A percentile compares a stretch with the other conserved stretches of the same genome.
These are phyloP conservation scores for Elongisporangium undulatum DNA, from an alignment of 352 stramenopile genomes.

Conservation along the genomic window DNA sequence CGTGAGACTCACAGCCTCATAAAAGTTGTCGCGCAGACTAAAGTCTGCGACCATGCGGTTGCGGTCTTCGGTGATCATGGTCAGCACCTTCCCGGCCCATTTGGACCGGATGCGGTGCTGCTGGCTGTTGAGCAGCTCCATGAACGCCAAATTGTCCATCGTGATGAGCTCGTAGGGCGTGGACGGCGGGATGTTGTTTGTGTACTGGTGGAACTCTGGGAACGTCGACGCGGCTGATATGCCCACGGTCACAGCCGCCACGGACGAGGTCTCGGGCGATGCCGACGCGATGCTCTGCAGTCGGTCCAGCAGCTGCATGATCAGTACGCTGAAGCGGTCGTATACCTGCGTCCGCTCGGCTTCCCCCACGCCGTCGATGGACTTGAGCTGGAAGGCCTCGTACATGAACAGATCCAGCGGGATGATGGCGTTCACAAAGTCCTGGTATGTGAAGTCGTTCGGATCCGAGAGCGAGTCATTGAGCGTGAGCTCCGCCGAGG, in stretches of 20 bases:
- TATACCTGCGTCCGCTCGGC: constrained; percentile 29
- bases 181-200: constrained; percentile 34
- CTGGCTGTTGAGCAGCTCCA: constrained; percentile 47
- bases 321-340: constrained; percentile 31
- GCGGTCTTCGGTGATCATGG: constrained; percentile 52
- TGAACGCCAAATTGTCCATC: constrained; percentile 42
- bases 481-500: background rate
- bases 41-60: constrained; percentile 49
- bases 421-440: constrained; percentile 43
- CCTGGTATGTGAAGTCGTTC: constrained; percentile 47
- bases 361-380: constrained; percentile 33
- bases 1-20: constrained; percentile 27
- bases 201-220: constrained; percentile 36
- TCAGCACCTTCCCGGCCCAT: constrained; percentile 38
- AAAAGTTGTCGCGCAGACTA: constrained; percentile 27
- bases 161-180: constrained; percentile 51
- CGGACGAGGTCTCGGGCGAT: constrained; percentile 24
- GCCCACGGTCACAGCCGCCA: background rate
- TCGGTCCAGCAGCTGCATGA: constrained; percentile 37
- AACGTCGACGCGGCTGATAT: constrained; percentile 4
- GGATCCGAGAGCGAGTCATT: constrained; percentile 16
- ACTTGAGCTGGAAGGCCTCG: constrained; percentile 50
- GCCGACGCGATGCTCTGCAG: constrained; percentile 27
- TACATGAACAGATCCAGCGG: constrained; percentile 54
- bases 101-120: constrained; percentile 35